phyloP scores from a whole-genome alignment of 495 filamentous ascomycete genomes.

The Daldinia caldariorum region DNA sequence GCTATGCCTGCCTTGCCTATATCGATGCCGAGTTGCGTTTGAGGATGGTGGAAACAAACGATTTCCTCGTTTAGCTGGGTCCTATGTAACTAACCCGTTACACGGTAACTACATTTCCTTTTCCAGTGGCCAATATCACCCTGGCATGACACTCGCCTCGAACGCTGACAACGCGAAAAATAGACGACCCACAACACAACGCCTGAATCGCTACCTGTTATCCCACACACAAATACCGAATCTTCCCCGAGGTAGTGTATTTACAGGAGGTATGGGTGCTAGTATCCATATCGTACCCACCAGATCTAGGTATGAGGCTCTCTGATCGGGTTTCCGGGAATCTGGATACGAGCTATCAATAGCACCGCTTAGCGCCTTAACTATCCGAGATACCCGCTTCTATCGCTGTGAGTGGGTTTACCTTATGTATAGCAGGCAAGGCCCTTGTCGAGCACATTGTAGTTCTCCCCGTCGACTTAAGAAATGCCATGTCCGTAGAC shows the following conservation, averaged over 20 bases:
- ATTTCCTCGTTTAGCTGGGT: neutral
- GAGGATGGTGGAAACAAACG: neutral
- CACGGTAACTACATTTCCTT: neutral
- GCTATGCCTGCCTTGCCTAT: neutral
- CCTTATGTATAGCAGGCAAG: no score
- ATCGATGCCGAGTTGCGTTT: neutral
- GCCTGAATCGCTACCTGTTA: neutral
- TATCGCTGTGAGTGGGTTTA: neutral
- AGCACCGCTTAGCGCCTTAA: neutral
- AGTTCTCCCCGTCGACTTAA: neutral
- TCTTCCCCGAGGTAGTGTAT: neutral
- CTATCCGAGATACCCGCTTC: neutral
- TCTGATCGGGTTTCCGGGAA: slow-evolving; percentile 5
- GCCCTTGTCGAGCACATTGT: neutral
- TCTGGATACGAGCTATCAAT: neutral
- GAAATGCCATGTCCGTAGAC: neutral
- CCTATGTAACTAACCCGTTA: neutral
- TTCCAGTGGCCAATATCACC: neutral
- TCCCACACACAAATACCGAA: neutral
- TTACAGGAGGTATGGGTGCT: neutral
- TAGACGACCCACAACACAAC: neutral
- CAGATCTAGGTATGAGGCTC: slow-evolving; percentile 6
- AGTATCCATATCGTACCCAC: neutral
- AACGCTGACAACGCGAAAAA: neutral
- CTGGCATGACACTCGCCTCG: neutral